A percentile compares a stretch with the other conserved stretches of the same genome.
These are phyloP conservation scores for Phlebiopsis gigantea DNA, from an alignment of 768 basidiomycete genomes.

Conservation along the genomic window DNA sequence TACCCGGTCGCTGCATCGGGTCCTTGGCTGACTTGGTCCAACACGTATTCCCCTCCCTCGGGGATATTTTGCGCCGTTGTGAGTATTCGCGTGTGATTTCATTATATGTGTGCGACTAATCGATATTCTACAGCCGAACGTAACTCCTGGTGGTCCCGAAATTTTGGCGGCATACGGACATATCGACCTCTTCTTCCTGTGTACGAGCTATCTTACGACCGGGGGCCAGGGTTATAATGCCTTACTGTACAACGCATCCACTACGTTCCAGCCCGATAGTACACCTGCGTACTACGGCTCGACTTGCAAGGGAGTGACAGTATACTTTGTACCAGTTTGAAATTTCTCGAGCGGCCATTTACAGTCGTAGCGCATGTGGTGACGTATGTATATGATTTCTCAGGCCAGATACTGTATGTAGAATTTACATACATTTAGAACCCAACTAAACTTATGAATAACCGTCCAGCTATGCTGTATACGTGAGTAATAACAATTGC, in stretches of 20 bases:
- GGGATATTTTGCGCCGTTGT: slow-evolving; percentile 3
- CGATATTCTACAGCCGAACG: background rate
- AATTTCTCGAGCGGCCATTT: too few relatives aligned
- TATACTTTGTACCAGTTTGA: background rate
- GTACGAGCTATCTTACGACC: background rate
- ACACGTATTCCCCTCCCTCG: background rate
- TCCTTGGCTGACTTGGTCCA: slow-evolving; percentile 4
- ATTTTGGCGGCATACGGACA: slow-evolving; percentile 7
- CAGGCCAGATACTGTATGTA: too few relatives aligned
- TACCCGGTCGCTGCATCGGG: background rate
- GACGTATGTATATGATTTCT: too few relatives aligned
- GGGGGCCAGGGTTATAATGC: background rate
- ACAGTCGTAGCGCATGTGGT: too few relatives aligned
- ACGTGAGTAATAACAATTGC: too few relatives aligned
- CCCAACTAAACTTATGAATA: too few relatives aligned
- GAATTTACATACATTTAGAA: too few relatives aligned
- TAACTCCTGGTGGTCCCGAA: background rate
- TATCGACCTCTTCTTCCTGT: slow-evolving; percentile 9
- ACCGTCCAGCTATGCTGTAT: too few relatives aligned
- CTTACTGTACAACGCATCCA: slow-evolving; percentile 9
- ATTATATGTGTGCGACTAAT: background rate
- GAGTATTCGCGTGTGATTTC: background rate
- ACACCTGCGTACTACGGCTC: slow-evolving; percentile 8
- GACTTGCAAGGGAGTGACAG: slow-evolving; percentile 1
- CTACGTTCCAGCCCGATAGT: background rate